Percentiles rank a stretch among this genome's conserved stretches.
phyloP scores from a whole-genome alignment of 495 filamentous ascomycete genomes.

The Penicillium odoratum region DNA sequence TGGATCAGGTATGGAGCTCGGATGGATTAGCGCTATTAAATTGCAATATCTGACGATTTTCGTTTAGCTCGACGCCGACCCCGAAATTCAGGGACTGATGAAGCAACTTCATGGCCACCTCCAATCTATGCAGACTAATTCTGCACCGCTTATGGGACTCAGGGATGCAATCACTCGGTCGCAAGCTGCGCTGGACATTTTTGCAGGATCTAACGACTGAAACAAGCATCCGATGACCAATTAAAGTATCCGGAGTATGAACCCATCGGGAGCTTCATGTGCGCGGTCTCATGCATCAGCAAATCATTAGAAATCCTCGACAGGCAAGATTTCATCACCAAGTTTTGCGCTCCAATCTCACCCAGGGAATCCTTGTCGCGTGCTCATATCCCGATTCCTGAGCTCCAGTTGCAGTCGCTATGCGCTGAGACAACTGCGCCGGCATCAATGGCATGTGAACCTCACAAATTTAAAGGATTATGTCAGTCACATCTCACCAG shows the following conservation, averaged over 20 bases:
- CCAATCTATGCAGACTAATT: slow-evolving; percentile 57
- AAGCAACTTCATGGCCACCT: slow-evolving; percentile 56
- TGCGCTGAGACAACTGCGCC: not conserved
- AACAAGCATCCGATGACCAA: not conserved
- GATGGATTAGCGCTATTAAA: not conserved
- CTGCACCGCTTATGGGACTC: slow-evolving; percentile 51
- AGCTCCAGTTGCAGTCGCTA: slow-evolving; percentile 4
- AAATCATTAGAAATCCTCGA: not conserved
- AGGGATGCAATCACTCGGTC: slow-evolving; percentile 51
- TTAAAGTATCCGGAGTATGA: not conserved
- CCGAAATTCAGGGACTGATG: slow-evolving; percentile 35
- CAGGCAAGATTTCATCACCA: not conserved
- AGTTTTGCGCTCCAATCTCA: not conserved
- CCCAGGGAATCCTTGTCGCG: slow-evolving; percentile 9
- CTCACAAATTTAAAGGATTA: not conserved
- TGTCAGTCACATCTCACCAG: not conserved
- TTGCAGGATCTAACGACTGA: slow-evolving; percentile 41
- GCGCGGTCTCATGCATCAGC: not conserved
- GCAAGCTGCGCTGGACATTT: slow-evolving; percentile 51
- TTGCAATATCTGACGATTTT: not conserved
- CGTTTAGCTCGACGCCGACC: slow-evolving; percentile 41
- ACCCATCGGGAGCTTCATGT: not conserved
- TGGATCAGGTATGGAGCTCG: slow-evolving; percentile 34
- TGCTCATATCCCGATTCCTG: slow-evolving; percentile 13
- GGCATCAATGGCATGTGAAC: slow-evolving; percentile 12